These are phyloP conservation scores for Wickerhamiella musiphila DNA, from an alignment of 805 yeast species.

Conservation along the genomic window DNA sequence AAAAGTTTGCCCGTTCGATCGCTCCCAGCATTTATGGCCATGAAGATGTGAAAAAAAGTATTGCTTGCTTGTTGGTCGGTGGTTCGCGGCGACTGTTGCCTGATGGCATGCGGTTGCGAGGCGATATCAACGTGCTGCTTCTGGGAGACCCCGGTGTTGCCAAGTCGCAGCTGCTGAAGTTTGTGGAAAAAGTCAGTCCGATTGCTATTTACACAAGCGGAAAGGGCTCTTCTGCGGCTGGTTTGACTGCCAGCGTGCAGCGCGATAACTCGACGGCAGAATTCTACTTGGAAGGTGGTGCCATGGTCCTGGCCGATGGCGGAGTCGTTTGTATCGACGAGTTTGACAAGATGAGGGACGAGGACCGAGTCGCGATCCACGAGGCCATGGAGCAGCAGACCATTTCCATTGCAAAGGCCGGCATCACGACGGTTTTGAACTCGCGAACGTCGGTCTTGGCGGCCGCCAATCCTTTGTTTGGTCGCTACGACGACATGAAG, in stretches of 20 bases:
- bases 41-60: slow-evolving; percentile 80
- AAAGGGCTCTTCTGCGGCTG: slow-evolving; percentile 98
- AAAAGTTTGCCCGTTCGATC: slow-evolving; percentile 68
- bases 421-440: slow-evolving; percentile 89
- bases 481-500: slow-evolving; percentile 89
- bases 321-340: slow-evolving; percentile 99
- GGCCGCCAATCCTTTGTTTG: slow-evolving; percentile 95
- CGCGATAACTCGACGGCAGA: slow-evolving; percentile 74
- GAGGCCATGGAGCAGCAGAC: slow-evolving; percentile 99
- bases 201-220: slow-evolving; percentile 95
- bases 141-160: slow-evolving; percentile 99
- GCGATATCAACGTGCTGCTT: slow-evolving; percentile 84
- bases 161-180: slow-evolving; percentile 85
- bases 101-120: slow-evolving; percentile 92
- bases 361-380: slow-evolving; percentile 95
- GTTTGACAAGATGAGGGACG: slow-evolving; percentile 98
- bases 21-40: slow-evolving; percentile 97
- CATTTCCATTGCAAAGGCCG: slow-evolving; percentile 96
- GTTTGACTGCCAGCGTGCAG: slow-evolving; percentile 95
- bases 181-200: slow-evolving; percentile 88
- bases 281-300: slow-evolving; percentile 96
- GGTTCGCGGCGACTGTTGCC: slow-evolving; percentile 87
- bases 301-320: slow-evolving; percentile 99
- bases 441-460: slow-evolving; percentile 94
- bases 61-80: slow-evolving; percentile 81